Base-by-base conservation (phyloP, 208 protist species). In the Leishmania lainsoni region DNA sequence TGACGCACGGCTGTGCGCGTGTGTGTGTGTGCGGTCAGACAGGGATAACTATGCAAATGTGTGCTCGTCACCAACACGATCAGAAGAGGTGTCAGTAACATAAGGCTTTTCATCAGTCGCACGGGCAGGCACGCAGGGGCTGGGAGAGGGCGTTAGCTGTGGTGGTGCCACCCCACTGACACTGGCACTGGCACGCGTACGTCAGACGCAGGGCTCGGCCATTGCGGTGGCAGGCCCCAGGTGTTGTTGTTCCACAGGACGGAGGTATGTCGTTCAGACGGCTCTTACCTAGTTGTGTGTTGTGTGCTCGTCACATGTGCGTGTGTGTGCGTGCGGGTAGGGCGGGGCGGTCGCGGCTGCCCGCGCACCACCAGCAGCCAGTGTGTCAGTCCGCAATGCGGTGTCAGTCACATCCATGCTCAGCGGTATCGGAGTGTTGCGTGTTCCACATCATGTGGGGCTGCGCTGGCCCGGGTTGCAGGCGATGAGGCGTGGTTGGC, bases 1-100 rank as follows among this genome's bases (percentile, higher is more conserved):
- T 66, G 59, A n/a, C 71, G 49, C 71, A 66, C 56, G 16, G 54
- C 20, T 10, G 51, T 16, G 77, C 29, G 51, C 77, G 35, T n/a
- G 45, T 54, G 58, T 68, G 29, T 4, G n/a, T 49, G 74, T 54
- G 69, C 68, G 51, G 61, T 86, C 83, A 86, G 83, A 86, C 83
- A 86, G 83, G 83, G 83, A 86, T 86, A 86, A 86, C 83, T 83
- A 81, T 88, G 72, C 79, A 81, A 51, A 79, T 85, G 84, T 75
- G 84, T 85, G 80, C 48, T 84, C 84, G 84, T 84, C 84, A 88
- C 77, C 75, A 54, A 83, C 8, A 65, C 9, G 82, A 56, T 88
- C 76, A 86, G 81, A 88, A 88, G 82, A 88, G 83, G 84, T 87
- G 84, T 87, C 75, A 79, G 75, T 79, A 79, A 54, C 75, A 79